Evolutionary conservation across 2,329 filamentous ascomycete species (phyloP).

Genomic region (Fusarium pseudograminearum): DNA sequence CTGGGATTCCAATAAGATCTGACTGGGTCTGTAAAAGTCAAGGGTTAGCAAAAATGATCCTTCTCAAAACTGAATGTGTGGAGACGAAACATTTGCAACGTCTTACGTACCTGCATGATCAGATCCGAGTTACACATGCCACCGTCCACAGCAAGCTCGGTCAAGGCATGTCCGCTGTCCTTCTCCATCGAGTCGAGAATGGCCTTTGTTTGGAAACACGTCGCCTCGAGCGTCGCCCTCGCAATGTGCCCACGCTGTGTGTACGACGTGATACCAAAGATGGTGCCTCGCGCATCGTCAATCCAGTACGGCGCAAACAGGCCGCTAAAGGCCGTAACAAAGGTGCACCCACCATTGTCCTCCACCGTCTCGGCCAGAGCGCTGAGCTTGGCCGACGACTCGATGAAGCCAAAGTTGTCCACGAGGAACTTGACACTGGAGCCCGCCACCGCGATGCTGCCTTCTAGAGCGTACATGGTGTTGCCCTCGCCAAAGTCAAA

Average conservation of each 20-base stretch:
- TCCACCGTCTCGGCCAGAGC: conserved; percentile 61
- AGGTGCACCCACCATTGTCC: conserved; percentile 80
- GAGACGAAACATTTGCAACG: not conserved
- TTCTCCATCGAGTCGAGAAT: conserved; percentile 85
- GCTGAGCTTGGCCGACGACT: conserved; percentile 59
- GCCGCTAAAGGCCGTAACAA: conserved; percentile 85
- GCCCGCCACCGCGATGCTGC: conserved; percentile 81
- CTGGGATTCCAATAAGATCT: conserved; percentile 82
- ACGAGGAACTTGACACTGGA: conserved; percentile 78
- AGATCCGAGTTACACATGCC: conserved; percentile 86
- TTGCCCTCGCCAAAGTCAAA: conserved; percentile 78
- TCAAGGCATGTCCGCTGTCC: conserved; percentile 78
- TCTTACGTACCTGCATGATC: conserved; percentile 72
- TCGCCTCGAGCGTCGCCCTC: conserved; percentile 82
- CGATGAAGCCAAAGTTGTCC: conserved; percentile 68
- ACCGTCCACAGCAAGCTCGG: conserved; percentile 83
- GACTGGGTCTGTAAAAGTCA: conserved; percentile 71
- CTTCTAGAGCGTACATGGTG: conserved; percentile 80
- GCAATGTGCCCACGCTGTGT: conserved; percentile 83
- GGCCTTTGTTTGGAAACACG: conserved; percentile 85
- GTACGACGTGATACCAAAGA: conserved; percentile 82
- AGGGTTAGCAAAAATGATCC: conserved; percentile 3
- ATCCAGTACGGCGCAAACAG: conserved; percentile 89
- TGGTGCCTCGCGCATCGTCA: conserved; percentile 83
- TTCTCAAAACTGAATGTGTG: not conserved